phyloP scores from a whole-genome alignment of 805 yeast species.

The Starmerella davenportii region DNA sequence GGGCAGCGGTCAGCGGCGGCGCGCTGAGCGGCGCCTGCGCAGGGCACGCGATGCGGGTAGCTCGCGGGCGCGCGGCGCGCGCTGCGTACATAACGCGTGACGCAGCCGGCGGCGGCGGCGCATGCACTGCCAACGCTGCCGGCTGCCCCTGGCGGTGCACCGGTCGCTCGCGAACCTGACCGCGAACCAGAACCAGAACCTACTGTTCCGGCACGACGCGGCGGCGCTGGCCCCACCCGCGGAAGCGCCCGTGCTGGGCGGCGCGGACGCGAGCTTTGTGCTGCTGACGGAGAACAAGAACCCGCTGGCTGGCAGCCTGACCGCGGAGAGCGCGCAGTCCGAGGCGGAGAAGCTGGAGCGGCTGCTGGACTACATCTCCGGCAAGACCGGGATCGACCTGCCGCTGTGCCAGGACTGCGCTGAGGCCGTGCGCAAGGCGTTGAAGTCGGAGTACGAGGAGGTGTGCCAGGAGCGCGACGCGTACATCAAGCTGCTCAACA shows the following conservation, averaged over 20 bases:
- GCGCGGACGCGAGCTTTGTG: slow-evolving; percentile 18
- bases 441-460: slow-evolving; percentile 54
- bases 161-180: slow-evolving; percentile 35
- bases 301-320: slow-evolving; percentile 11
- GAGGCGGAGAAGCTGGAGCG: slow-evolving; percentile 29
- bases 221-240: not conserved
- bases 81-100: not conserved
- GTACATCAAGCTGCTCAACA: slow-evolving; percentile 54
- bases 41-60: too few species aligned
- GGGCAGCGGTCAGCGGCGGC: too few species aligned
- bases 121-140: slow-evolving; percentile 42
- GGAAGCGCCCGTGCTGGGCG: slow-evolving; percentile 18
- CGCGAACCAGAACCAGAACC: slow-evolving; percentile 33
- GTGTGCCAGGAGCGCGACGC: slow-evolving; percentile 61
- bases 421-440: slow-evolving; percentile 39
- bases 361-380: slow-evolving; percentile 54
- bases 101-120: not conserved
- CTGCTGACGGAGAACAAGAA: slow-evolving; percentile 16
- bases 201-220: slow-evolving; percentile 26
- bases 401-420: slow-evolving; percentile 87
- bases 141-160: slow-evolving; percentile 39
- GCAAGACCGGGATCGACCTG: slow-evolving; percentile 57
- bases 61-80: too few species aligned
- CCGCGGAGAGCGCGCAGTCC: slow-evolving; percentile 4
- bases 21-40: too few species aligned